Percentiles rank a stretch among this genome's conserved stretches.
Conservation (phyloP, 1,139 yeast species). For the Magnusiomyces tetraspermus region DNA sequence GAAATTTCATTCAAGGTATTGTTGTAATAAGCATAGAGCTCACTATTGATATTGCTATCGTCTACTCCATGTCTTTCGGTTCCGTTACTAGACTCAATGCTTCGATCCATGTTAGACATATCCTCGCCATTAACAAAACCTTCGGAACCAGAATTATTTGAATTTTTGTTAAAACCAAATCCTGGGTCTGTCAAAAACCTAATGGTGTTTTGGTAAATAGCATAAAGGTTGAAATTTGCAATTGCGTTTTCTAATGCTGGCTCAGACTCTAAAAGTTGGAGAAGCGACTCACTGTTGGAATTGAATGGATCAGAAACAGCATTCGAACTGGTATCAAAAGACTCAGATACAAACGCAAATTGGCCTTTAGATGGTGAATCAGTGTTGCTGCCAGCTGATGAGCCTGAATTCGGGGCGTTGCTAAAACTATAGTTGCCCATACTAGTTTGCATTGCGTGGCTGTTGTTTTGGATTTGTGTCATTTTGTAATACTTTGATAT, state of each 20-base stretch:
- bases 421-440: too few species aligned
- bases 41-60: too few species aligned
- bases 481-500: neutral
- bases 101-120: too few species aligned
- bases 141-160: too few species aligned
- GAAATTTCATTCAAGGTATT: too few species aligned
- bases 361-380: neutral
- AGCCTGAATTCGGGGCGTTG: too few species aligned
- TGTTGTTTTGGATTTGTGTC: neutral
- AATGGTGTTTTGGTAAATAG: neutral
- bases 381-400: neutral
- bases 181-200: neutral
- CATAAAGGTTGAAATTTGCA: neutral
- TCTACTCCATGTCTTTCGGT: too few species aligned
- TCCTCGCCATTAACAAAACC: too few species aligned
- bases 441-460: too few species aligned
- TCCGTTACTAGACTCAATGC: too few species aligned
- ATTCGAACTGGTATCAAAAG: neutral
- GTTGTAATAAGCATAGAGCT: too few species aligned
- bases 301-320: neutral
- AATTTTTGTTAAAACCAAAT: too few species aligned
- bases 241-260: conserved; percentile 4
- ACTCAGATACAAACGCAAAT: neutral
- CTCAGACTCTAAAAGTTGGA: neutral
- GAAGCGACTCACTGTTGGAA: neutral